Conservation (phyloP, 495 filamentous ascomycete genomes). For the Podospora tetraspora region DNA sequence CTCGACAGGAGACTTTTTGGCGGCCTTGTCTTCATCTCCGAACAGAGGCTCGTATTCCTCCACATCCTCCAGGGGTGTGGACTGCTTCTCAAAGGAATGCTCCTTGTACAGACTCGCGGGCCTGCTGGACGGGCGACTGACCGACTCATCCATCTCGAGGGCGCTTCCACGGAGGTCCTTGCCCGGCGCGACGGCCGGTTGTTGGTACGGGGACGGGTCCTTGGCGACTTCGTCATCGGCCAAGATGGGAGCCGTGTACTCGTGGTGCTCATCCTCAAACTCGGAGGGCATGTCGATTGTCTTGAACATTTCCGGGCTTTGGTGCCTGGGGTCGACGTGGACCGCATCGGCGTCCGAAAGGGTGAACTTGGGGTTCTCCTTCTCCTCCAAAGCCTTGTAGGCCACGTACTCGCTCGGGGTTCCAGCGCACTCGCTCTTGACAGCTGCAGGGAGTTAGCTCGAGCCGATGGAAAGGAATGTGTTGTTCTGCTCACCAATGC, state of each 20-base stretch:
- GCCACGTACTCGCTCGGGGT: conserved; percentile 78
- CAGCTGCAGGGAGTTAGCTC: conserved; percentile 29
- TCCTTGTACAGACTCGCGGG: conserved; percentile 53
- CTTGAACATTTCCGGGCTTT: conserved; percentile 57
- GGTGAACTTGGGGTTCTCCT: conserved; percentile 23
- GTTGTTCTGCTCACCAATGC: conserved; percentile 50
- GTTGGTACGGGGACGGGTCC: conserved; percentile 52
- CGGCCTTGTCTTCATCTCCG: conserved; percentile 64
- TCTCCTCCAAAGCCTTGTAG: conserved; percentile 71
- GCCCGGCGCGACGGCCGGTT: conserved; percentile 64
- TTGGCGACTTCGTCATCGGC: conserved; percentile 89
- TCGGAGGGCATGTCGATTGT: conserved; percentile 23
- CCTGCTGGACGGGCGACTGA: conserved; percentile 69
- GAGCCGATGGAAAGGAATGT: conserved; percentile 5
- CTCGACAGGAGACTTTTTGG: conserved; percentile 41
- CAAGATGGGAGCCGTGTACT: conserved; percentile 69
- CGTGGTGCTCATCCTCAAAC: conserved; percentile 41
- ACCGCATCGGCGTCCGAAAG: conserved; percentile 45
- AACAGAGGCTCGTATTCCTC: conserved; percentile 96
- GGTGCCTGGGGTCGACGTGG: conserved; percentile 66
- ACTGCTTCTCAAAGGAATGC: conserved; percentile 42
- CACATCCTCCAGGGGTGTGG: conserved; percentile 78
- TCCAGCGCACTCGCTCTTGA: conserved; percentile 44
- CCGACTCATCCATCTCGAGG: conserved; percentile 48
- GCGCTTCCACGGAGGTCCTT: conserved; percentile 55